These are phyloP conservation scores for Kingdonia uniflora DNA, from an alignment of 164 flowering plant species.

Conservation along the genomic window DNA sequence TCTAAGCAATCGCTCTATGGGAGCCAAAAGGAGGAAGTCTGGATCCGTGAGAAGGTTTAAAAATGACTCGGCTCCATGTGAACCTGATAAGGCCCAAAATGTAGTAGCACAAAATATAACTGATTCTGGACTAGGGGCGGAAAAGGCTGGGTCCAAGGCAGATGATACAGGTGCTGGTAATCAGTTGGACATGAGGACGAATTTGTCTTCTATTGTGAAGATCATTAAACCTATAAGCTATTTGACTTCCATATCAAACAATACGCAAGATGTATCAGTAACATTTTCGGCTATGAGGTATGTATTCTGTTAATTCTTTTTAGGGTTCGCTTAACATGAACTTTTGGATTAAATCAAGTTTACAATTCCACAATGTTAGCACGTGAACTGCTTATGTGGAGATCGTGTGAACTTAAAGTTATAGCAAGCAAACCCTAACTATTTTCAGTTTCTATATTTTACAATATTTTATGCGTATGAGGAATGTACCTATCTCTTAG, in stretches of 20 bases:
- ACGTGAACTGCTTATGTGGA: too few species aligned
- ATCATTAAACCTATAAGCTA: conserved; percentile 67
- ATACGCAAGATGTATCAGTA: conserved; percentile 53
- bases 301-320: conserved; percentile 6
- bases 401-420: too few species aligned
- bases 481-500: too few species aligned
- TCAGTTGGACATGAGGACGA: conserved; percentile 20
- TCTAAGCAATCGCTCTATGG: conserved; percentile 39
- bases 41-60: conserved; percentile 74
- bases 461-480: too few species aligned
- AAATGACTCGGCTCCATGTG: conserved; percentile 27
- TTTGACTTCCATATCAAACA: conserved; percentile 42
- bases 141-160: conserved; percentile 17
- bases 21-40: conserved; percentile 76
- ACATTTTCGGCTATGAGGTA: conserved; percentile 73
- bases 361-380: too few species aligned
- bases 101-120: conserved; percentile 5
- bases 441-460: too few species aligned
- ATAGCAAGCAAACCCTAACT: too few species aligned
- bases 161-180: conserved; percentile 16
- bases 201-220: conserved; percentile 32
- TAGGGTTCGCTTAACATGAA: too few species aligned
- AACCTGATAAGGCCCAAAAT: conserved; percentile 17
- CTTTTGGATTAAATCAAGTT: too few species aligned
- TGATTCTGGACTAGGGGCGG: conserved; percentile 18